Base-by-base conservation (phyloP, 371 early-diverging fungal genomes). In the Saksenaea oblongispora region DNA sequence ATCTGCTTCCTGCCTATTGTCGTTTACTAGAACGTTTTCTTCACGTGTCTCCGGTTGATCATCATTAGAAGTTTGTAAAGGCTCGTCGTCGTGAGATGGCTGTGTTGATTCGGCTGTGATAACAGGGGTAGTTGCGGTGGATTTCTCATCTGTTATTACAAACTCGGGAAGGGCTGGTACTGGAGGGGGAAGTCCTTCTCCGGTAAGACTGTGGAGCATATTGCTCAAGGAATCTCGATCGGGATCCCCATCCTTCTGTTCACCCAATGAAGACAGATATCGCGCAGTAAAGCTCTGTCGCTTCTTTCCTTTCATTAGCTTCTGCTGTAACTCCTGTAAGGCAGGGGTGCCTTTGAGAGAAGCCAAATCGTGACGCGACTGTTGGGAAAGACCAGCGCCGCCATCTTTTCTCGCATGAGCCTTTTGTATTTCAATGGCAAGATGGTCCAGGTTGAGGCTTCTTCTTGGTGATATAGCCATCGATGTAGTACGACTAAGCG, bases 221-320 rank as follows among this genome's bases (percentile, higher is more conserved):
- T 58, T 70, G 28, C 74, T 62, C n/a, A 71, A 39, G 10, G 68
- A 63, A 3, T 65, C 65, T 51, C 58, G 37, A 10, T 57, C 31
- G 35, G 56, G 55, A n/a, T 34, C 31, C 13, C 22, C 47, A 18
- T 34, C 44, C 47, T 22, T 42, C 13, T 36, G 55, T 1, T 56
- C 59, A 0, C 62, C 54, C 10, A 73, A 31, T 8, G 75, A 68
- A 14, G 75, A 74, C 9, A 79, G 63, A 37, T 72, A 82, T 0
- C 74, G 64, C 1, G 82, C 73, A 0, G 77, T 79, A n/a, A 79
- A 69, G 67, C 79, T 79, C 24, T 77, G 79, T 64, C 82, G 62
- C 41, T 82, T 82, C n/a, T 60, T 66, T 14, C 65, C 63, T n/a
- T 72, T 78, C 42, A 75, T 70, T 54, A 72, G 22, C 13, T 78